Conservation (phyloP, 371 early-diverging fungal genomes). For the Apophysomyces trapeziformis region DNA sequence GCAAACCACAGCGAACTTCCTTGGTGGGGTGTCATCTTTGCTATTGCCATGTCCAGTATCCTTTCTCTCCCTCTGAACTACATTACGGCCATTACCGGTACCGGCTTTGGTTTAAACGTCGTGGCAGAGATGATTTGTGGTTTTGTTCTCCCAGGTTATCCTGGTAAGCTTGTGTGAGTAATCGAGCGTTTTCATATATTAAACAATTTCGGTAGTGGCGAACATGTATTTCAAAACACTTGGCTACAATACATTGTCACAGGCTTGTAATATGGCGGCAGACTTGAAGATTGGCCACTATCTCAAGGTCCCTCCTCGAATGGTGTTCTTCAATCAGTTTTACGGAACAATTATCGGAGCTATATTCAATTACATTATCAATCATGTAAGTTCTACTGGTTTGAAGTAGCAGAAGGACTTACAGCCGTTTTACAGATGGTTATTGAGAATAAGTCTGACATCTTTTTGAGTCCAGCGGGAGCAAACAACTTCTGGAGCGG, state of each 20-base stretch:
- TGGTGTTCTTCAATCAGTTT: constrained; percentile 62
- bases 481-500: constrained; percentile 61
- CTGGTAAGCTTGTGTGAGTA: constrained; percentile 23
- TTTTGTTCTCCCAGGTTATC: constrained; percentile 45
- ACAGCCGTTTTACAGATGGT: constrained; percentile 28
- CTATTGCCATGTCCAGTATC: constrained; percentile 56
- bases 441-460: constrained; percentile 42
- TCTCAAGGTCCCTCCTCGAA: constrained; percentile 75
- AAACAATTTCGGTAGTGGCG: constrained; percentile 45
- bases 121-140: constrained; percentile 67
- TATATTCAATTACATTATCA: constrained; percentile 58
- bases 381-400: constrained; percentile 22
- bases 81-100: constrained; percentile 44
- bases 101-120: constrained; percentile 59
- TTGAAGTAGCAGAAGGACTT: too few species aligned
- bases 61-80: constrained; percentile 43
- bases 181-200: constrained; percentile 2
- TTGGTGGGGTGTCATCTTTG: constrained; percentile 78
- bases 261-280: constrained; percentile 56
- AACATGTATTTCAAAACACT: constrained; percentile 57
- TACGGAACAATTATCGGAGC: constrained; percentile 63
- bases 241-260: constrained; percentile 58
- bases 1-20: constrained; percentile 55
- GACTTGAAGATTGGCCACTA: constrained; percentile 80
- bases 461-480: constrained; percentile 30